These are phyloP conservation scores for Floccularia luteovirens DNA, from an alignment of 768 basidiomycete genomes.

Conservation along the genomic window DNA sequence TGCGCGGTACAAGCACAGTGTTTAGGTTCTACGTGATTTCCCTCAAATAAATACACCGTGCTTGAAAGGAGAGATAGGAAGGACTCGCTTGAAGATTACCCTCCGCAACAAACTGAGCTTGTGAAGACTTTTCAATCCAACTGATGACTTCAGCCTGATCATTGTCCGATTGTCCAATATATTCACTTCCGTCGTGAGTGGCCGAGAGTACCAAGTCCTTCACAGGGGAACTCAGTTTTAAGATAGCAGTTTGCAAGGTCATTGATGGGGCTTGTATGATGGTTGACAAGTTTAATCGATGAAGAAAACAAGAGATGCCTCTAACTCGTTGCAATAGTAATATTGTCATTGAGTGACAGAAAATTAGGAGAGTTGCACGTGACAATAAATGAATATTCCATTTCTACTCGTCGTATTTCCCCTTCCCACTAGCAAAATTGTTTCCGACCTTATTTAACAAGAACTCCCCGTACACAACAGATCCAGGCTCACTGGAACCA, in stretches of 20 bases:
- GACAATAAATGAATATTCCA: no score
- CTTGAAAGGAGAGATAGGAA: not conserved
- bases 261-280: no score
- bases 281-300: no score
- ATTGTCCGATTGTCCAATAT: slow-evolving; percentile 47
- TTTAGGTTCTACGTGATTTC: slow-evolving; percentile 54
- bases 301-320: no score
- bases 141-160: slow-evolving; percentile 55
- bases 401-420: slow-evolving; percentile 23
- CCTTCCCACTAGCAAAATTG: slow-evolving; percentile 53
- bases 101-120: slow-evolving; percentile 37
- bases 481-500: slow-evolving; percentile 16
- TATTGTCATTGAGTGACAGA: no score
- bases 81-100: slow-evolving; percentile 42
- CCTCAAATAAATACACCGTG: not conserved
- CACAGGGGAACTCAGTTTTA: slow-evolving; percentile 36
- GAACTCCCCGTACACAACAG: slow-evolving; percentile 75
- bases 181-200: slow-evolving; percentile 32
- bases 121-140: slow-evolving; percentile 65
- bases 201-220: slow-evolving; percentile 50
- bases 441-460: slow-evolving; percentile 61
- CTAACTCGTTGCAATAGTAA: no score
- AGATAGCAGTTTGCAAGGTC: slow-evolving; percentile 44
- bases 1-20: slow-evolving; percentile 61
- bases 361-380: no score